Evolutionary conservation across 208 protist genomes (phyloP), one percentile per base, ranked within the genome.

Genomic region (Kentomonas sorsogonicus): DNA sequence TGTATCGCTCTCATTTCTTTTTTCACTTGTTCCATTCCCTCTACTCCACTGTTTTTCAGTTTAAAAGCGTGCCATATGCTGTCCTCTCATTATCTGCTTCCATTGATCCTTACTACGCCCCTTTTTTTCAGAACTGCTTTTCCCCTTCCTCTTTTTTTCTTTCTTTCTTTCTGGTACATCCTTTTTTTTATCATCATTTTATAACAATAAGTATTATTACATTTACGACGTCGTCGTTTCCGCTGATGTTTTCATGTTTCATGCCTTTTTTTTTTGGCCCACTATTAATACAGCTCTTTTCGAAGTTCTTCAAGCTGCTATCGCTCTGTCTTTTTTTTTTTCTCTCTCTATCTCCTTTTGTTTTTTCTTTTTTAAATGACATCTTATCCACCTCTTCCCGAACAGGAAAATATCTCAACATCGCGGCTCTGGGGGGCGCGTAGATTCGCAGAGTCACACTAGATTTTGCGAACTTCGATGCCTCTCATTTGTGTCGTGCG

Each of bases 311-410:
- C 10, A 39, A n/a, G 2, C 27, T 39, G 9, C 31, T 11, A 57
- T 18, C 18, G 39, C 20, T 30, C 11, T 53, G n/a, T 48, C 31
- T 51, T 13, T 63, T 62, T 39, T 55, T 34, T 68, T 54, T 52
- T 61, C 25, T 60, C 20, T 22, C 11, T 40, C 27, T 47, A 36
- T 34, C 33, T 18, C 15, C 22, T 53, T 52, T 13, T 2, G 18
- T 31, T 38, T 38, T n/a, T 58, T 27, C 4, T 23, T 16, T 48
- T n/a, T n/a, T n/a, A n/a, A n/a, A n/a, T n/a, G n/a, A n/a, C n/a
- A n/a, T n/a, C n/a, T n/a, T n/a, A n/a, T n/a, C n/a, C n/a, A n/a
- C n/a, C n/a, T n/a, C n/a, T n/a, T n/a, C n/a, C n/a, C n/a, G n/a
- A n/a, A n/a, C n/a, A n/a, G n/a, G n/a, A n/a, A n/a, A n/a, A n/a